phyloP scores from a whole-genome alignment of 768 basidiomycete genomes.

The Leccinum subtestaceum region DNA sequence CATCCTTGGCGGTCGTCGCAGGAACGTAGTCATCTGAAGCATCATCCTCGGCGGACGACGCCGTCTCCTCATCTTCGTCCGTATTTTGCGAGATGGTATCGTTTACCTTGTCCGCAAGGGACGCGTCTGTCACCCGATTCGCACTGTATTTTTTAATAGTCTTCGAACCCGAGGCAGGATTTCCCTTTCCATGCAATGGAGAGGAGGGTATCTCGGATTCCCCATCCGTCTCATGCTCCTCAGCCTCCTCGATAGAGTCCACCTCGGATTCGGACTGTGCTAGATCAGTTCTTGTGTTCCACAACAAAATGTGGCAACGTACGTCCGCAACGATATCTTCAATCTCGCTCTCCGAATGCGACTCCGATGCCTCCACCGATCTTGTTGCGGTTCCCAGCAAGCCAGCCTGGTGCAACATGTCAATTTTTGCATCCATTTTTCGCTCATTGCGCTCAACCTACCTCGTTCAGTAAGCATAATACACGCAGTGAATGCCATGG shows the following conservation, averaged over 20 bases:
- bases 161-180: background rate
- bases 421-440: slow-evolving; percentile 92
- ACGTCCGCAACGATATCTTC: slow-evolving; percentile 26
- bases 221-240: slow-evolving; percentile 21
- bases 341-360: slow-evolving; percentile 32
- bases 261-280: slow-evolving; percentile 12
- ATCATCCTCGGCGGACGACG: slow-evolving; percentile 23
- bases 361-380: slow-evolving; percentile 8
- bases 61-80: slow-evolving; percentile 23
- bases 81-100: slow-evolving; percentile 16
- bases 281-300: background rate
- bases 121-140: background rate
- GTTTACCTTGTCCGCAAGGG: background rate
- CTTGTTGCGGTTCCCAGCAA: slow-evolving; percentile 42
- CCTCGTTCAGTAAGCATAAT: slow-evolving; percentile 2
- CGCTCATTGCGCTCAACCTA: slow-evolving; percentile 80
- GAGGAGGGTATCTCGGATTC: slow-evolving; percentile 29
- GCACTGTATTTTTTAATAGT: background rate
- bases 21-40: slow-evolving; percentile 44
- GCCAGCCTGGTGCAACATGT: slow-evolving; percentile 83
- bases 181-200: slow-evolving; percentile 36
- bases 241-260: slow-evolving; percentile 14
- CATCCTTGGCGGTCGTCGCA: slow-evolving; percentile 12
- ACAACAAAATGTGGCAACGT: slow-evolving; percentile 2
- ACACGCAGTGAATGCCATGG: background rate